Base-by-base conservation (phyloP, 2,329 filamentous ascomycete genomes). In the Boeremia lycopersici region DNA sequence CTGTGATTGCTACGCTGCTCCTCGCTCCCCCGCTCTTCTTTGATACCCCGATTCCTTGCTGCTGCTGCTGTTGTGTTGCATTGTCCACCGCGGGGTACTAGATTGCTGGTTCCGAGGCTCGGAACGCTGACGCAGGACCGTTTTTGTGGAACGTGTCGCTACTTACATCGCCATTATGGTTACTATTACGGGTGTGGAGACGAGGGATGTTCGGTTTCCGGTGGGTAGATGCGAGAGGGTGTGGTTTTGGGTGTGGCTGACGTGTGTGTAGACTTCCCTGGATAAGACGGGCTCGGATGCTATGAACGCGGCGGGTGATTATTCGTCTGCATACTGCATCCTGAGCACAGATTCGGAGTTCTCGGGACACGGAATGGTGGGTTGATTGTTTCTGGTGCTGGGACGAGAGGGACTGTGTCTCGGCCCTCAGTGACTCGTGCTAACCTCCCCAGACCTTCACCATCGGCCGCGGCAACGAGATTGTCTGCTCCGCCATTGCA, bases 221-320 rank as follows among this genome's bases (percentile, higher is more conserved):
- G 77, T 79, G 67, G 45, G 75, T 63, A 1, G 1, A 17, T 11
- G 2, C 7, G 33, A 15, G 26, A 1, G 3, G 13, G 39, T 12
- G 26, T 11, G 19, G 11, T 6, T 26, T 40, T 12, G 10, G 23
- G 36, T 25, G 6, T 29, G 23, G 6, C 11, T 34, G 2, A 43
- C 8, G 17, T 0, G 8, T 15, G 2, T 9, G 13, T 56, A 85
- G 75, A 97, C 92, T n/a, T 96, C 92, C 35, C 86, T 97, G 57
- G 91, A 96, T 78, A 95, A 93, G 80, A 96, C 91, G n/a, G 92
- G 92, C 68, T 96, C 91, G 8, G 93, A 97, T 84, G 93, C 91
- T 70, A 97, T 96, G 93, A 96, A 97, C 72, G 89, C 90, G 3
- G 91, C 92, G 2, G 90, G 91, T 58, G 91, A 96, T 77, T 96